Base-by-base conservation (phyloP, 495 filamentous ascomycete species). In the Articulospora tetracladia region DNA sequence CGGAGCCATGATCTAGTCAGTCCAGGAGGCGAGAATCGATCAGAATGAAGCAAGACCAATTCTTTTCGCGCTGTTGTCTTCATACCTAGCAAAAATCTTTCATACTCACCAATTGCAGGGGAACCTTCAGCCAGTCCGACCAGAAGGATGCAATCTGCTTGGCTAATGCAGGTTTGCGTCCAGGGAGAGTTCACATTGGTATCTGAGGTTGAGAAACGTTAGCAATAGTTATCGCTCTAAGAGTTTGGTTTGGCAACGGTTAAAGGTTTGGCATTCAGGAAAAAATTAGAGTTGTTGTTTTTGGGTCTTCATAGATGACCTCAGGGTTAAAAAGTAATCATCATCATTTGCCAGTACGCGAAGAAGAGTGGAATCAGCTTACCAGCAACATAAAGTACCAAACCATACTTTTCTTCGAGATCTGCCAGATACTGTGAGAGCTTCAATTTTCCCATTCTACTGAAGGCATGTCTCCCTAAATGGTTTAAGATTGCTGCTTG, bases 31-130 rank as follows among this genome's bases (percentile, higher is more conserved):
- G 88, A 96, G 70, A 93, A 97, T 34, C 95, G 83, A 66, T 98
- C 95, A 0, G 90, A 79, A 72, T 98, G 94, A 2, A 98, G 76
- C n/a, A 98, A 74, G 1, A 98, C 92, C 10, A 98, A 79, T 68
- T 96, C 92, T 71, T 98, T 98, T 34, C 93, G 81, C 0, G 94
- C 93, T 0, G 94, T 98, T 0, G 94, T 97, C 72, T 98, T 98
- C 81, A 96, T 97, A 1, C 93, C 94, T 8, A 98, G 79, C 58
- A 98, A 78, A 68, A 98, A 97, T 22, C 93, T 80, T 72, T 98
- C 94, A 68, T 96, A 98, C 71, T 98, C 95, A 26, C 94, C 94
- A 60, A 98, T 93, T 49, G 77, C 85, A 0, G 94, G 87, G 1
- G 92, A 96, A 10, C 86, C 88, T 71, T 98, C 95, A 1, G 93